Evolutionary conservation across 2,329 filamentous ascomycete species (phyloP).

Genomic region (Aspergillus ruber): DNA sequence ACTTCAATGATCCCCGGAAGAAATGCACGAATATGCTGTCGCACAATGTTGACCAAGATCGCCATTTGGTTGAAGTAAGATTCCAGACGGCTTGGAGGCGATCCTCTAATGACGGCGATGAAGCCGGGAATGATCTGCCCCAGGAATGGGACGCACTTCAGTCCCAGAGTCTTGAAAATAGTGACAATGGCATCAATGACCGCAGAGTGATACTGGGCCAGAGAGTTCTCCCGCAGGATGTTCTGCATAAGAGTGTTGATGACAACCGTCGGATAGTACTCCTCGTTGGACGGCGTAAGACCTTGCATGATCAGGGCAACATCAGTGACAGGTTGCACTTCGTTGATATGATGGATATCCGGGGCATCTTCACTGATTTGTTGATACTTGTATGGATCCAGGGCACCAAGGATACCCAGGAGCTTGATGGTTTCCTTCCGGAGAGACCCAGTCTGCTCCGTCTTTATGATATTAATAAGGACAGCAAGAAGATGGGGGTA

Average conservation of each 20-base stretch:
- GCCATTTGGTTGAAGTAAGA: slow-evolving; percentile 97
- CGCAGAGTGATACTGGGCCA: slow-evolving; percentile 83
- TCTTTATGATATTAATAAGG: slow-evolving; percentile 87
- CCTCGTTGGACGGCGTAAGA: slow-evolving; percentile 90
- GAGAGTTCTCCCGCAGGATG: slow-evolving; percentile 82
- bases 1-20: slow-evolving; percentile 79
- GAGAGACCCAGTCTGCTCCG: slow-evolving; percentile 77
- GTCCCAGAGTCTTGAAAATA: slow-evolving; percentile 90
- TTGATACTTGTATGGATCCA: slow-evolving; percentile 93
- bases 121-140: slow-evolving; percentile 93
- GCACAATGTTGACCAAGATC: slow-evolving; percentile 86
- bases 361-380: slow-evolving; percentile 86
- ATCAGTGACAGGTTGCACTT: slow-evolving; percentile 70
- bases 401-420: slow-evolving; percentile 87
- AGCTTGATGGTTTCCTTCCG: slow-evolving; percentile 93
- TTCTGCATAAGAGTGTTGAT: slow-evolving; percentile 86
- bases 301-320: slow-evolving; percentile 98
- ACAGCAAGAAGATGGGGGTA: slow-evolving; percentile 91
- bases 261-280: slow-evolving; percentile 96
- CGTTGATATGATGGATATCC: slow-evolving; percentile 66
- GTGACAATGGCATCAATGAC: slow-evolving; percentile 98
- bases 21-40: slow-evolving; percentile 91
- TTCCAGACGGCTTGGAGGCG: slow-evolving; percentile 71
- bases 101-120: slow-evolving; percentile 77
- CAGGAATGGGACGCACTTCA: slow-evolving; percentile 94